Conservation (phyloP, 352 stramenopile genomes). For the Thalassiosira mediterranea region DNA sequence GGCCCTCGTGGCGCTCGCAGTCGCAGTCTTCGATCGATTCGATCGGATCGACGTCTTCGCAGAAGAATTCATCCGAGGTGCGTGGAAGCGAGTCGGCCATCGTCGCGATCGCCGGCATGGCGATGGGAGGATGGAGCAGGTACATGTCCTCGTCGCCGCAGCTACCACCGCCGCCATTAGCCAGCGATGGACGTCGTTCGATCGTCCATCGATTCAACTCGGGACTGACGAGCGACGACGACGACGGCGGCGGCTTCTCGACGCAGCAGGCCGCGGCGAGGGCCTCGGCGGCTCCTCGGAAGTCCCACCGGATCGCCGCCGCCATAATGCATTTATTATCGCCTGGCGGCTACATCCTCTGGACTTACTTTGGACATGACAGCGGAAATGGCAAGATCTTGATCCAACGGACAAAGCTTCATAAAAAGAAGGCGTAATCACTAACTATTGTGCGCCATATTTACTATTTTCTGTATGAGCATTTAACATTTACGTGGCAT, state of each 20-base stretch:
- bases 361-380: too few relatives aligned
- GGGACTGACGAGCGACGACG: not conserved
- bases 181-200: not conserved
- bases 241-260: not conserved
- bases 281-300: constrained; percentile 13
- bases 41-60: not conserved
- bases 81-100: not conserved
- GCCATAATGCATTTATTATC: too few relatives aligned
- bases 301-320: constrained; percentile 32
- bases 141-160: constrained; percentile 1
- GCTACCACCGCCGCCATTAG: not conserved
- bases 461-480: too few relatives aligned
- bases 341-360: too few relatives aligned
- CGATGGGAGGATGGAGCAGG: constrained; percentile 38
- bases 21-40: not conserved
- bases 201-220: constrained; percentile 35
- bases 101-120: not conserved
- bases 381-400: too few relatives aligned
- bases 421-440: too few relatives aligned
- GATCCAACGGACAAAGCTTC: too few relatives aligned
- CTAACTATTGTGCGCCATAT: too few relatives aligned
- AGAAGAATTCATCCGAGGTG: not conserved
- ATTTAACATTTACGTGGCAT: too few relatives aligned
- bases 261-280: constrained; percentile 10
- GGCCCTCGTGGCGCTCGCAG: not conserved